Percentiles rank a stretch among this genome's conserved stretches.
Evolutionary conservation across 768 basidiomycete species (phyloP).

Genomic region (Favolaschia claudopus): DNA sequence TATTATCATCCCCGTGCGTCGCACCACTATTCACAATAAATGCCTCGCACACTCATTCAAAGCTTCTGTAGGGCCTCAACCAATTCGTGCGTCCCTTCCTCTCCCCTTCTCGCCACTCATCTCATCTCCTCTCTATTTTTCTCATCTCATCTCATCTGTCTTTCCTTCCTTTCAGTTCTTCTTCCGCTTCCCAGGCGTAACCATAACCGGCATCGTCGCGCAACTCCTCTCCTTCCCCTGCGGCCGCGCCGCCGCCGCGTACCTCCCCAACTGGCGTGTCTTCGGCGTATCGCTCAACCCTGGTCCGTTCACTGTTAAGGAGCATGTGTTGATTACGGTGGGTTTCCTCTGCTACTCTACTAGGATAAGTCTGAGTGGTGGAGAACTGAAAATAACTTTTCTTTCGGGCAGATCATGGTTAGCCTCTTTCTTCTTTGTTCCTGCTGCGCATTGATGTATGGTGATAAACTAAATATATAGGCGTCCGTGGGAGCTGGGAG

Average conservation of each 20-base stretch:
- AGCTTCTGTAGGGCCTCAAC: conserved; percentile 51
- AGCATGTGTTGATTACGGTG: conserved; percentile 64
- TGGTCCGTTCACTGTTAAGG: conserved; percentile 76
- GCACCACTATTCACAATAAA: no score
- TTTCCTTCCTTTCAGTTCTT: conserved; percentile 15
- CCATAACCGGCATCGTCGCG: conserved; percentile 59
- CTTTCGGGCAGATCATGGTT: conserved; percentile 19
- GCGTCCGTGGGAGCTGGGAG: conserved; percentile 30
- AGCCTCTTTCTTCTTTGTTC: not conserved
- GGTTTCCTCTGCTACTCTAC: no score
- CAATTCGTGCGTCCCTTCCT: conserved; percentile 38
- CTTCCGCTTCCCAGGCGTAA: conserved; percentile 45
- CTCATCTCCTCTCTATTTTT: no score
- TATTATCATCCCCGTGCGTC: conserved; percentile 56
- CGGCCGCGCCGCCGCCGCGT: conserved; percentile 63
- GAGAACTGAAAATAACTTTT: not conserved
- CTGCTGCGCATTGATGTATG: not conserved
- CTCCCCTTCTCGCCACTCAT: no score
- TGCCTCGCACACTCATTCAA: no score
- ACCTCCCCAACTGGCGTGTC: conserved; percentile 59
- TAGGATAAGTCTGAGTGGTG: no score
- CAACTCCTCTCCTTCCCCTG: conserved; percentile 75
- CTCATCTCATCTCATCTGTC: no score
- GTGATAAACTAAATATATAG: conserved; percentile 14
- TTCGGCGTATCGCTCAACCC: conserved; percentile 65